phyloP scores from a whole-genome alignment of 768 basidiomycete genomes.

The Tubosaeta brunneosetosa region DNA sequence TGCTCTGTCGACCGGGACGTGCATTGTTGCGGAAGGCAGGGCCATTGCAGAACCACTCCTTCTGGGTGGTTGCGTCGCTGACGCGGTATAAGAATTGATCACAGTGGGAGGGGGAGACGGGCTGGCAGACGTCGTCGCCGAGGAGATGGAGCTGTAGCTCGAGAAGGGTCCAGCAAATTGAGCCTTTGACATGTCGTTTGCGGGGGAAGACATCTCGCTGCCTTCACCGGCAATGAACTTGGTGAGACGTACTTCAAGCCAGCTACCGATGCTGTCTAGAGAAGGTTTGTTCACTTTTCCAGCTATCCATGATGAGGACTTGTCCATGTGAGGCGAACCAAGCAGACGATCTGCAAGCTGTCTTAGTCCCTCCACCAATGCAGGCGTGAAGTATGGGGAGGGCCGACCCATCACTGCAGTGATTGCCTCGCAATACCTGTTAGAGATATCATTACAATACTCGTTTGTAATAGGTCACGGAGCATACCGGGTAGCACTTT shows the following conservation, averaged over 20 bases:
- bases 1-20: conserved; percentile 59
- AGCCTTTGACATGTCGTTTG: conserved; percentile 32
- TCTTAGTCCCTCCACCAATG: conserved; percentile 70
- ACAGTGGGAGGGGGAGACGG: conserved; percentile 70
- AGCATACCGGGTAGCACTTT: conserved; percentile 68
- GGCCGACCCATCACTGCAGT: conserved; percentile 55
- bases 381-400: conserved; percentile 62
- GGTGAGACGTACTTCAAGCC: conserved; percentile 88
- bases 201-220: conserved; percentile 42
- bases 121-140: conserved; percentile 65
- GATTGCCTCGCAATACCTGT: conserved; percentile 93
- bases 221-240: conserved; percentile 93
- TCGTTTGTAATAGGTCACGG: neutral
- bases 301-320: conserved; percentile 79
- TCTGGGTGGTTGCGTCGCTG: conserved; percentile 41
- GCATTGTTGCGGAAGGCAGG: conserved; percentile 42
- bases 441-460: neutral
- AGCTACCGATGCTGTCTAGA: conserved; percentile 84
- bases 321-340: conserved; percentile 69
- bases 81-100: conserved; percentile 33
- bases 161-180: conserved; percentile 78
- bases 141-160: conserved; percentile 89
- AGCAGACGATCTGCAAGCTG: conserved; percentile 74
- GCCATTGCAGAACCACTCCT: conserved; percentile 72
- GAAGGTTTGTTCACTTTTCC: conserved; percentile 88